phyloP scores from a whole-genome alignment of 1,284 basidiomycete species.

The Naganishia liquefaciens region DNA sequence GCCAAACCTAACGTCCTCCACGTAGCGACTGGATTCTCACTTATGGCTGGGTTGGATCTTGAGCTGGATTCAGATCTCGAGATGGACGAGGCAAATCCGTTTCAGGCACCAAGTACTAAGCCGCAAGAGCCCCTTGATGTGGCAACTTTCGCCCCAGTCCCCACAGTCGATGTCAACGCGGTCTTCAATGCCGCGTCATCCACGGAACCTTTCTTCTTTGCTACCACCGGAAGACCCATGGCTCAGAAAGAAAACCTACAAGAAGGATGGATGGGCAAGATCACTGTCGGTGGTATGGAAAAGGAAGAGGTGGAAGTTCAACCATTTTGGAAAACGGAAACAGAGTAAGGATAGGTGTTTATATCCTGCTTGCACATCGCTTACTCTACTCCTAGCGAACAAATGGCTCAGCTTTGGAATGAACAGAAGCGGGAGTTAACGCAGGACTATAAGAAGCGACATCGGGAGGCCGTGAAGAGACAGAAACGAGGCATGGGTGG shows the following conservation, averaged over 20 bases:
- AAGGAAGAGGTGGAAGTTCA: slow-evolving; percentile 28
- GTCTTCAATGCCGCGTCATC: slow-evolving; percentile 43
- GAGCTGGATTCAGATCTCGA: slow-evolving; percentile 51
- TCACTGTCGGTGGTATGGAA: slow-evolving; percentile 19
- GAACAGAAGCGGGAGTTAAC: slow-evolving; percentile 68
- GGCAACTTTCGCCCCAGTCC: slow-evolving; percentile 35
- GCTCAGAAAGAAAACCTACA: slow-evolving; percentile 14
- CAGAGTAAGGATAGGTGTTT: slow-evolving; percentile 28
- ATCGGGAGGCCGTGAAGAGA: slow-evolving; percentile 73
- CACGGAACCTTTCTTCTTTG: slow-evolving; percentile 50
- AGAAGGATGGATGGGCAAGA: slow-evolving; percentile 24
- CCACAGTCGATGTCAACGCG: slow-evolving; percentile 35
- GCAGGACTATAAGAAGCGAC: slow-evolving; percentile 73
- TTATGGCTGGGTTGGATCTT: slow-evolving; percentile 47
- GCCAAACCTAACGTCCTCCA: not conserved
- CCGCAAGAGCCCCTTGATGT: slow-evolving; percentile 29
- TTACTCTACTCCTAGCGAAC: slow-evolving; percentile 44
- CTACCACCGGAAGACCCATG: slow-evolving; percentile 9
- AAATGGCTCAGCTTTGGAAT: slow-evolving; percentile 73
- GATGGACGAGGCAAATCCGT: slow-evolving; percentile 20
- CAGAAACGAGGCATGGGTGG: slow-evolving; percentile 63
- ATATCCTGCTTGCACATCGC: not conserved
- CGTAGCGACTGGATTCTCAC: slow-evolving; percentile 42
- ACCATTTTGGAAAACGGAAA: slow-evolving; percentile 31
- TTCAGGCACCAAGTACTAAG: slow-evolving; percentile 24